These are phyloP conservation scores for Quercus variabilis DNA, from an alignment of 306 rosid genomes.

Conservation along the genomic window DNA sequence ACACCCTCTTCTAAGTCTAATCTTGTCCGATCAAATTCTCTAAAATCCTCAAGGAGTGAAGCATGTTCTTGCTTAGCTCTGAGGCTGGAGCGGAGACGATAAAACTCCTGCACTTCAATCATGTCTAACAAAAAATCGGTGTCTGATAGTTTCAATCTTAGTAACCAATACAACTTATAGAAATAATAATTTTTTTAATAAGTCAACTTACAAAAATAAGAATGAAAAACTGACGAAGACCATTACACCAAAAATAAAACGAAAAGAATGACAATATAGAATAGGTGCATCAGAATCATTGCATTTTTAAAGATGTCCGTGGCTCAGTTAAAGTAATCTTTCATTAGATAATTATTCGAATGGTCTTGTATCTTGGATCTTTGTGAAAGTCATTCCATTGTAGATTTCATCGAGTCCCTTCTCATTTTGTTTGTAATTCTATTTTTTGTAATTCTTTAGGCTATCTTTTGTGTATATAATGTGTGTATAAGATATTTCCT, in stretches of 20 bases:
- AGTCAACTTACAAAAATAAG: background rate
- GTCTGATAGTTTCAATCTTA: slow-evolving; percentile 19
- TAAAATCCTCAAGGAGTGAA: slow-evolving; percentile 92
- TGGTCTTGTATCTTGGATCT: too few relatives aligned
- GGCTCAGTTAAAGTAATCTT: too few relatives aligned
- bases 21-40: slow-evolving; percentile 91
- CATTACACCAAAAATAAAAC: background rate
- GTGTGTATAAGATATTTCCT: too few relatives aligned
- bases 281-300: background rate
- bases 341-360: too few relatives aligned
- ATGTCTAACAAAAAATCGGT: slow-evolving; percentile 34
- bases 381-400: too few relatives aligned
- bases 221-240: background rate
- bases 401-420: too few relatives aligned
- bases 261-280: background rate
- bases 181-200: background rate
- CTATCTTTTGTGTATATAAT: too few relatives aligned
- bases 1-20: slow-evolving; percentile 82
- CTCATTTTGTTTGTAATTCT: too few relatives aligned
- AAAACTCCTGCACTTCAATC: slow-evolving; percentile 89
- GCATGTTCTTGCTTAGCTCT: slow-evolving; percentile 91
- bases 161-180: background rate
- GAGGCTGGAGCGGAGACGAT: slow-evolving; percentile 86
- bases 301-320: too few relatives aligned
- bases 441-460: too few relatives aligned